Conservation (phyloP, 805 yeast species). For the Cyberlindnera japonica region DNA sequence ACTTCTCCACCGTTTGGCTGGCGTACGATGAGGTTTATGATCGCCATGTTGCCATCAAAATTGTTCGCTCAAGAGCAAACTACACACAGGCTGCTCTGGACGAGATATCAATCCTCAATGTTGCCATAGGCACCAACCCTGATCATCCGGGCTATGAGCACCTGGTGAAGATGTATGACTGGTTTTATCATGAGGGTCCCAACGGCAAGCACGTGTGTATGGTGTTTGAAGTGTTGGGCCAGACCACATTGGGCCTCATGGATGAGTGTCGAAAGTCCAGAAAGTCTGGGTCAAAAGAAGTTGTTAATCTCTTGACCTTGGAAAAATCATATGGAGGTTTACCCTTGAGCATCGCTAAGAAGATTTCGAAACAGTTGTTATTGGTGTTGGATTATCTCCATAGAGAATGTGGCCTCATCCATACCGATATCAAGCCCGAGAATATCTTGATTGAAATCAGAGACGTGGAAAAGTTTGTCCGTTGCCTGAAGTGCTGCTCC, state of each 20-base stretch:
- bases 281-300: conserved; percentile 2
- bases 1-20: conserved; percentile 69
- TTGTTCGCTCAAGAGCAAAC: conserved; percentile 50
- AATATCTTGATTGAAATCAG: conserved; percentile 55
- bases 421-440: conserved; percentile 76
- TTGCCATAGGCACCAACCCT: conserved; percentile 29
- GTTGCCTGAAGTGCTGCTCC: conserved; percentile 7
- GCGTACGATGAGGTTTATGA: conserved; percentile 39
- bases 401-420: conserved; percentile 60
- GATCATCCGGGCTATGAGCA: conserved; percentile 49
- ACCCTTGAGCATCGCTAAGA: conserved; percentile 51
- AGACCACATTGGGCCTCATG: conserved; percentile 49
- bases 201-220: conserved; percentile 62
- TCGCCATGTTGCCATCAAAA: conserved; percentile 57
- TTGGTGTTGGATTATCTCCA: conserved; percentile 57
- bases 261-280: conserved; percentile 33
- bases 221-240: conserved; percentile 65
- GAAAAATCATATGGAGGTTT: conserved; percentile 48
- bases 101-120: conserved; percentile 50
- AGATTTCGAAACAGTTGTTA: conserved; percentile 52
- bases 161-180: conserved; percentile 50
- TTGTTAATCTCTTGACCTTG: conserved; percentile 16
- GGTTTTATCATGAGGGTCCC: conserved; percentile 55
- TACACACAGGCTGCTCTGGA: conserved; percentile 64
- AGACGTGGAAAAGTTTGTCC: conserved; percentile 49